Evolutionary conservation across 1,284 basidiomycete species (phyloP), one percentile per base, ranked within the genome.

Genomic region (Sanghuangporus sanghuang): DNA sequence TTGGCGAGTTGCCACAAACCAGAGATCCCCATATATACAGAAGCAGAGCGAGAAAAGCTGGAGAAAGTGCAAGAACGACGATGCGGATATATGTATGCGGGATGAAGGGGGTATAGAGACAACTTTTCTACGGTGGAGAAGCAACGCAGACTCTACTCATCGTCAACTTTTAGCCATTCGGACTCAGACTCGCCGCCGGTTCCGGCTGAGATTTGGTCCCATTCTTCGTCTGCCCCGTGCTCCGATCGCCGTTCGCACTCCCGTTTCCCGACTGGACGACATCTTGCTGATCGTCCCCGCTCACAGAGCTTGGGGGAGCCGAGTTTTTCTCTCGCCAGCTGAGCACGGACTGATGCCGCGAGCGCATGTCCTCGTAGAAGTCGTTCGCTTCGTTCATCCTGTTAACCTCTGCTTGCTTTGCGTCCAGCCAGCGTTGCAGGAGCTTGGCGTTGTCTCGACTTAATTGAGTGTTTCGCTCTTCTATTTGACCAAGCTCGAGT

Each of bases 341-440:
- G 42, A 81, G 69, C 0, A 82, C 79, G 3, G 83, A 79, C 67
- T 87, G 80, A 68, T 85, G 85, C 62, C 81, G 82, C 42, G 87
- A 84, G 64, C 86, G 86, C 85, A 92, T 86, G 67, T 88, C 86
- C 73, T 92, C 89, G 70, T 92, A 92, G 73, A 90, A 90, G 64
- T 89, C 81, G 71, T 93, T 92, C 16, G 88, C 91, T 69, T 93
- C 92, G 76, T 99, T 98, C 92, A 99, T 94, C 78, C 88, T 89
- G 74, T 96, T 94, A 5, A 90, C 96, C 71, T 96, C 95, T 14
- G 85, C 80, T 72, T 97, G 94, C 79, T 97, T 97, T 69, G 91
- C 89, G 73, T 98, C 95, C 27, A 98, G 81, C 95, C 95, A 98
- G 16, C 95, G 87, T 73, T 98, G 94, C 1, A 99, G 81, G 48